Base-by-base conservation (phyloP, 2,329 filamentous ascomycete species). In the Xylariaceae sp. region DNA sequence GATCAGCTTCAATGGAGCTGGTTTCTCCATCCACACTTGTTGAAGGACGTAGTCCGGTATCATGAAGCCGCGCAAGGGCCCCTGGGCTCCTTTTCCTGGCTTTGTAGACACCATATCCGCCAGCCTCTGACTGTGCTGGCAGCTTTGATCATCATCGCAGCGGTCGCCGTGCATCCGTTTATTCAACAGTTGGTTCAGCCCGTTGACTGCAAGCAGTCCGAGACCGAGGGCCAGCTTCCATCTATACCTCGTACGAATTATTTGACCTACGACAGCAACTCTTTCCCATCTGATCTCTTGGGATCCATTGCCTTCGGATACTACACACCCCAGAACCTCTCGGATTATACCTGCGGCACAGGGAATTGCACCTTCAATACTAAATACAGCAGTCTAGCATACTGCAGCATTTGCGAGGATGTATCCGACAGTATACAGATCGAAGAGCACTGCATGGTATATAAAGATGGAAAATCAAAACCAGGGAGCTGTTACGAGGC, bases 1-100 rank as follows among this genome's bases (percentile, higher is more conserved):
- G 33, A 31, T 6, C 55, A 61, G 31, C 58, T 61, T 16, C 54
- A 58, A 17, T 58, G 54, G 55, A 34, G 37, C 12, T 58, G 55
- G 58, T 55, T 61, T 33, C 43, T 50, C 17, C 34, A 36, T 17
- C 21, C 36, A 19, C 37, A 21, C 3, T 36, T 49, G 17, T 34
- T 57, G 8, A 31, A 41, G 11, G 57, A 53, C 7, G 28, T 60
- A 6, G 33, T 40, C 12, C 37, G 53, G 4, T 54, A 57, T 26
- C 45, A 36, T 36, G 48, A 47, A 4, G 57, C 53, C 29, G 48
- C 37, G 2, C 17, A 37, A 7, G 57, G 57, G 16, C 47, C 53
- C 3, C 21, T 43, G 28, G 48, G 57, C 3, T 53, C 57, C n/a
- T 11, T 52, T 45, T 26, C 29, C 14, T 52, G 40, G 49, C 49